Percentiles rank a stretch among this genome's conserved stretches.
phyloP scores from a whole-genome alignment of 495 filamentous ascomycete species.

The Pyrenula aspistea region DNA sequence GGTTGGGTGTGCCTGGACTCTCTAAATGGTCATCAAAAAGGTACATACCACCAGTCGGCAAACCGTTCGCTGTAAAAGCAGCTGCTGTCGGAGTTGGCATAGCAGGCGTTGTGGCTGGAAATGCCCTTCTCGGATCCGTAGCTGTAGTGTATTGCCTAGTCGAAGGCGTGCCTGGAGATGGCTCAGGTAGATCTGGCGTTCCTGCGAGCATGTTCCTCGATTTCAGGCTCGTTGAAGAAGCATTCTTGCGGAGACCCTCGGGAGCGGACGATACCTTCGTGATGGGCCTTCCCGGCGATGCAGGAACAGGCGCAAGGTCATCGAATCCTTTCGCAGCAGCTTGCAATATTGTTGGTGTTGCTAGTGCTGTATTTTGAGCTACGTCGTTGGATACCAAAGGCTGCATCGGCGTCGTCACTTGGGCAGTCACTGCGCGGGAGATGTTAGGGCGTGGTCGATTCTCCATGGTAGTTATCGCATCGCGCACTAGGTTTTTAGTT shows the following conservation, averaged over 20 bases:
- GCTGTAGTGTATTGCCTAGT: conserved; percentile 51
- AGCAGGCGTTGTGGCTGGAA: conserved; percentile 41
- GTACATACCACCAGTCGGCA: conserved; percentile 56
- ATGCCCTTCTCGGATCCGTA: conserved; percentile 31
- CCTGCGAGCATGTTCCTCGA: conserved; percentile 66
- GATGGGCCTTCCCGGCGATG: conserved; percentile 34
- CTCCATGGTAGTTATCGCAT: conserved; percentile 6
- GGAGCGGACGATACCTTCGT: conserved; percentile 39
- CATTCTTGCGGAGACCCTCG: conserved; percentile 57
- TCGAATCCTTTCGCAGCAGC: conserved; percentile 29
- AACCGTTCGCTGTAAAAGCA: conserved; percentile 39
- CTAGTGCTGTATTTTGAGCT: conserved; percentile 6
- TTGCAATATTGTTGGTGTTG: conserved; percentile 23
- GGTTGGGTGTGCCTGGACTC: conserved; percentile 54
- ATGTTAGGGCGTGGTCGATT: conserved; percentile 4
- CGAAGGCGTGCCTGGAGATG: conserved; percentile 63
- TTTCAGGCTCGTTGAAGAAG: conserved; percentile 66
- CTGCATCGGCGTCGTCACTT: conserved; percentile 13
- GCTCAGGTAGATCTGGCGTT: conserved; percentile 52
- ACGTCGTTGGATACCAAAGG: conserved; percentile 8
- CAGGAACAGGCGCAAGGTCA: conserved; percentile 22
- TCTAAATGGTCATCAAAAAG: conserved; percentile 77
- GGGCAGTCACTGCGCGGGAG: conserved; percentile 1
- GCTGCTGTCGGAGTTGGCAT: conserved; percentile 56
- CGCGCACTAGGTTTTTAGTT: conserved; percentile 4